phyloP scores from a whole-genome alignment of 371 early-diverging fungal species.

The Dipsacomyces acuminosporus region DNA sequence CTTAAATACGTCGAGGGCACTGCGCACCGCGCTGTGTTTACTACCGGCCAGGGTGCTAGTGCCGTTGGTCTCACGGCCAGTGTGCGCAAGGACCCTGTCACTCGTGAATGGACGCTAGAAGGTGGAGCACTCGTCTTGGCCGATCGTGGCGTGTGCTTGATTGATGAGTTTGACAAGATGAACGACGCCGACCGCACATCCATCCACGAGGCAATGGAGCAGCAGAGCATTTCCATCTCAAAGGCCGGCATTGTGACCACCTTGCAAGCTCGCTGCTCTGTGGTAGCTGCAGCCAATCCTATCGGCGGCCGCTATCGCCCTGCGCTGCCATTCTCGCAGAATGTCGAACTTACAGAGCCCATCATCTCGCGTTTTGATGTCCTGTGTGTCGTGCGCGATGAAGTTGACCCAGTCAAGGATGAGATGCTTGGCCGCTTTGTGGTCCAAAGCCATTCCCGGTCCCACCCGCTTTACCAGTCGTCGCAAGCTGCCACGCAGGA shows the following conservation, averaged over 20 bases:
- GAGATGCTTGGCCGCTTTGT: slow-evolving; percentile 94
- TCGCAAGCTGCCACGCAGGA: slow-evolving; percentile 38
- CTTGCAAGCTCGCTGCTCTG: slow-evolving; percentile 93
- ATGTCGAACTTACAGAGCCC: slow-evolving; percentile 99
- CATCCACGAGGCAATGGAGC: slow-evolving; percentile 99
- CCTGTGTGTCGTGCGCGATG: slow-evolving; percentile 97
- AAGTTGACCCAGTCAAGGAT: slow-evolving; percentile 83
- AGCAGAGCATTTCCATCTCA: slow-evolving; percentile 97
- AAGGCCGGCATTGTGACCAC: slow-evolving; percentile 99
- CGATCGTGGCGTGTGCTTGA: slow-evolving; percentile 96
- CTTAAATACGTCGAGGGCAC: slow-evolving; percentile 97
- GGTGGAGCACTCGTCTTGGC: slow-evolving; percentile 99
- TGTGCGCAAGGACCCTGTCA: slow-evolving; percentile 95
- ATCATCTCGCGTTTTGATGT: slow-evolving; percentile 99
- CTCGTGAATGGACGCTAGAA: slow-evolving; percentile 99
- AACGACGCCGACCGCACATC: slow-evolving; percentile 91
- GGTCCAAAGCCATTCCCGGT: slow-evolving; percentile 82
- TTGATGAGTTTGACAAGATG: slow-evolving; percentile 99
- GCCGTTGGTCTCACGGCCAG: slow-evolving; percentile 99
- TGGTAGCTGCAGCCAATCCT: slow-evolving; percentile 99
- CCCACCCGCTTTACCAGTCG: slow-evolving; percentile 65
- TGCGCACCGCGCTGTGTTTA: slow-evolving; percentile 94
- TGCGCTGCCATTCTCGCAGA: slow-evolving; percentile 91
- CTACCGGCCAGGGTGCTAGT: slow-evolving; percentile 99
- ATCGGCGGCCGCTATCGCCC: slow-evolving; percentile 96